Conservation (phyloP, 805 yeast species). For the Saccharomycopsis amapae region DNA sequence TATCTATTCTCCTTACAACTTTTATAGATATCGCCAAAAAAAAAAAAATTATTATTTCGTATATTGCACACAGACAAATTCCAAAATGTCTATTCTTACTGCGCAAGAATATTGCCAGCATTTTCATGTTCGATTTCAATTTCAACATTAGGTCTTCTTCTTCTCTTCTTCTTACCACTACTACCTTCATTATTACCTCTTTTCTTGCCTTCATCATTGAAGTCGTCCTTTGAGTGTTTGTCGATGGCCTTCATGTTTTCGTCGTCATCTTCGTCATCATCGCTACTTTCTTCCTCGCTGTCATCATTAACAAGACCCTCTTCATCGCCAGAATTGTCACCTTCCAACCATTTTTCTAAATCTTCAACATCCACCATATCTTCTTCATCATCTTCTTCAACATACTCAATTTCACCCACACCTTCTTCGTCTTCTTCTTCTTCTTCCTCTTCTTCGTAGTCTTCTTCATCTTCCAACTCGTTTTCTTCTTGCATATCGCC, state of each 20-base stretch:
- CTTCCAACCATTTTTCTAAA: slow-evolving; percentile 78
- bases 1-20: too few species aligned
- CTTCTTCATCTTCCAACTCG: slow-evolving; percentile 40
- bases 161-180: slow-evolving; percentile 12
- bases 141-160: slow-evolving; percentile 20
- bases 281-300: slow-evolving; percentile 10
- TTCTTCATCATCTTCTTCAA: slow-evolving; percentile 83
- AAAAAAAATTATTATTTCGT: too few species aligned
- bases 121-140: slow-evolving; percentile 21
- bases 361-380: slow-evolving; percentile 79
- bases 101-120: not conserved
- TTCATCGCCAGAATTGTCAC: slow-evolving; percentile 34
- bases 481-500: slow-evolving; percentile 57
- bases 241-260: slow-evolving; percentile 14
- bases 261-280: slow-evolving; percentile 14
- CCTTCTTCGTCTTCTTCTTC: slow-evolving; percentile 46
- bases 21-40: too few species aligned
- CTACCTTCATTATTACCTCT: not conserved
- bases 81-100: too few species aligned
- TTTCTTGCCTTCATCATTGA: slow-evolving; percentile 14
- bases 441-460: slow-evolving; percentile 40
- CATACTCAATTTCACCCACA: slow-evolving; percentile 79
- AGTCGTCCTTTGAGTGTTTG: slow-evolving; percentile 17
- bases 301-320: slow-evolving; percentile 12
- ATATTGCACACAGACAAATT: too few species aligned